A percentile compares a stretch with the other conserved stretches of the same genome.
phyloP scores from a whole-genome alignment of 1,284 basidiomycete genomes.

The Cystobasidium pallidum region DNA sequence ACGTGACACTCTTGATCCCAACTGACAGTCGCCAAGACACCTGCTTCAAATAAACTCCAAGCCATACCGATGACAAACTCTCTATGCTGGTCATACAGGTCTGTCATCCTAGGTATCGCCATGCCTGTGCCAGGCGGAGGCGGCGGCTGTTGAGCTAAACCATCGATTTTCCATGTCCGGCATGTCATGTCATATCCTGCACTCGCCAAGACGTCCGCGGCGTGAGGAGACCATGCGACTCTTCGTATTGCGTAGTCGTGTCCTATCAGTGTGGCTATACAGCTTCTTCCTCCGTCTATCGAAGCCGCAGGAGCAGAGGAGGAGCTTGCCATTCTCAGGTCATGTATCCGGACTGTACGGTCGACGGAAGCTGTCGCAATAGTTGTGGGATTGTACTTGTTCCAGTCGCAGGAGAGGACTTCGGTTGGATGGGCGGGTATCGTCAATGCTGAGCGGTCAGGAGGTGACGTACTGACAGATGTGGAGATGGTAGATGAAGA shows the following conservation, averaged over 20 bases:
- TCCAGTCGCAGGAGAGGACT: slow-evolving; percentile 80
- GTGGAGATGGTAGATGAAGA: slow-evolving; percentile 45
- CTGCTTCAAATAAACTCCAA: slow-evolving; percentile 82
- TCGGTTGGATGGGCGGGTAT: slow-evolving; percentile 53
- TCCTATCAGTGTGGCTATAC: slow-evolving; percentile 55
- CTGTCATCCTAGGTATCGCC: slow-evolving; percentile 59
- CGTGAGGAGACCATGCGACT: slow-evolving; percentile 59
- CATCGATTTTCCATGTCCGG: slow-evolving; percentile 68
- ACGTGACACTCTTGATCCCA: slow-evolving; percentile 87
- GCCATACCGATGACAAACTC: slow-evolving; percentile 91
- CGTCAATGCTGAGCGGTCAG: slow-evolving; percentile 44
- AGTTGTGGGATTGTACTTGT: slow-evolving; percentile 80
- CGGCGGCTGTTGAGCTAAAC: slow-evolving; percentile 62
- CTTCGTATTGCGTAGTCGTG: slow-evolving; percentile 61
- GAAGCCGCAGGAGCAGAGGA: slow-evolving; percentile 42
- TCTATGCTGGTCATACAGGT: slow-evolving; percentile 80
- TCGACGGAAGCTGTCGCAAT: slow-evolving; percentile 82
- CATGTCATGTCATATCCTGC: slow-evolving; percentile 97
- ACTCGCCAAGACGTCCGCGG: slow-evolving; percentile 74
- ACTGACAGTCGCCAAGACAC: slow-evolving; percentile 79
- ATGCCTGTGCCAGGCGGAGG: slow-evolving; percentile 58
- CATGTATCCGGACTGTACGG: slow-evolving; percentile 77
- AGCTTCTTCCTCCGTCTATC: slow-evolving; percentile 43
- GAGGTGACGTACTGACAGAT: slow-evolving; percentile 32
- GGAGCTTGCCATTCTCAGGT: slow-evolving; percentile 69